Evolutionary conservation across 352 stramenopile genomes (phyloP).

Genomic region (Halophytophthora batemanensis): DNA sequence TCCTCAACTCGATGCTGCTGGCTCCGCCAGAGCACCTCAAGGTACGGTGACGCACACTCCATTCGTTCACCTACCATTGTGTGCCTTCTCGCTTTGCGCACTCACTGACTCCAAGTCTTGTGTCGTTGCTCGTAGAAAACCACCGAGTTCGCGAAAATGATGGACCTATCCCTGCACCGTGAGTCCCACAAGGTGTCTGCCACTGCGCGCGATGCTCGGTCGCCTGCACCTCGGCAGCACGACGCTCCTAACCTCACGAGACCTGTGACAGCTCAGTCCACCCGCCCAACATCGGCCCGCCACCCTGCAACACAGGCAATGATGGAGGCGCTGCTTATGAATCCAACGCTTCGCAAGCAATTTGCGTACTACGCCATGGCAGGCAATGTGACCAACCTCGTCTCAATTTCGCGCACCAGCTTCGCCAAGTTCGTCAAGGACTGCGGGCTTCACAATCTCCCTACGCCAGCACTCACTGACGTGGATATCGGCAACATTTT

Average conservation of each 20-base stretch:
- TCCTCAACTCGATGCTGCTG: conserved; percentile 58
- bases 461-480: conserved; percentile 34
- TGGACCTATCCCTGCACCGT: conserved; percentile 31
- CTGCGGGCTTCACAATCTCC: conserved; percentile 42
- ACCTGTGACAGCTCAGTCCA: neutral
- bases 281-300: neutral
- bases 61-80: neutral
- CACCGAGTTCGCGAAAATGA: conserved; percentile 33
- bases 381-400: conserved; percentile 60
- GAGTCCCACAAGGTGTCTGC: conserved; percentile 11
- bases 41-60: conserved; percentile 25
- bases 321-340: conserved; percentile 37
- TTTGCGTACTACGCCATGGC: conserved; percentile 69
- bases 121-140: conserved; percentile 24
- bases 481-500: conserved; percentile 60
- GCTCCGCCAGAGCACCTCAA: conserved; percentile 39
- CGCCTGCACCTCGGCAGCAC: neutral
- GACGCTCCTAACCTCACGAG: neutral
- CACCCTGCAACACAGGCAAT: conserved; percentile 13
- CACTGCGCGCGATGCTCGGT: neutral
- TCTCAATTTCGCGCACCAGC: conserved; percentile 51
- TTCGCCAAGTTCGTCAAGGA: conserved; percentile 70
- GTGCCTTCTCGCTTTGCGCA: neutral
- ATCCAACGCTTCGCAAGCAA: conserved; percentile 53
- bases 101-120: neutral